phyloP scores from a whole-genome alignment of 352 stramenopile species.

The Nothophytophthora sp. region DNA sequence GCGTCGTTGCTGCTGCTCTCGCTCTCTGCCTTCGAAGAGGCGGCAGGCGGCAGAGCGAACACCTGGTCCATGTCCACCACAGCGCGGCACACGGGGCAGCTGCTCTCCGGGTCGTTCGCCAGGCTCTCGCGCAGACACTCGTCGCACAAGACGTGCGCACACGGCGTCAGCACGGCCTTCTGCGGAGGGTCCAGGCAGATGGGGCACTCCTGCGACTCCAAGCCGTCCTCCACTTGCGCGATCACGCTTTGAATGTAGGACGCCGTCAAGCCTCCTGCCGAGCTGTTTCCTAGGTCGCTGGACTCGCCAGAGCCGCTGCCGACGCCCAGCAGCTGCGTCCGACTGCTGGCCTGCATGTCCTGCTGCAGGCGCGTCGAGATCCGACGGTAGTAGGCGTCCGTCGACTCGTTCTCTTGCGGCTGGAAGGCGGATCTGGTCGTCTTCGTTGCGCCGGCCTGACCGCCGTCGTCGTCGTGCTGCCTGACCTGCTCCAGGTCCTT shows the following conservation, averaged over 20 bases:
- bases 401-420: constrained; percentile 47
- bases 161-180: constrained; percentile 78
- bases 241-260: constrained; percentile 75
- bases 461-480: constrained; percentile 7
- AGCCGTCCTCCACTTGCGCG: constrained; percentile 76
- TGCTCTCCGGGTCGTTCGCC: constrained; percentile 51
- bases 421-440: constrained; percentile 36
- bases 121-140: constrained; percentile 71
- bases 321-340: constrained; percentile 10
- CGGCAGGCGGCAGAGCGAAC: constrained; percentile 41
- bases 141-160: constrained; percentile 84
- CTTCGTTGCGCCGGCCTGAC: not conserved
- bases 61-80: constrained; percentile 65
- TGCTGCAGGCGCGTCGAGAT: constrained; percentile 56
- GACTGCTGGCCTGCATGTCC: constrained; percentile 41
- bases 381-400: constrained; percentile 59
- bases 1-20: not conserved
- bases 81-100: constrained; percentile 80
- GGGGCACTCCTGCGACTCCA: constrained; percentile 83
- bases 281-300: not conserved
- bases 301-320: not conserved
- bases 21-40: constrained; percentile 9
- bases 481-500: constrained; percentile 55
- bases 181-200: constrained; percentile 81
- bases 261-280: constrained; percentile 27